Evolutionary conservation across 192 early-diverging fungal genomes (phyloP).

Genomic region (Thamnidium elegans): DNA sequence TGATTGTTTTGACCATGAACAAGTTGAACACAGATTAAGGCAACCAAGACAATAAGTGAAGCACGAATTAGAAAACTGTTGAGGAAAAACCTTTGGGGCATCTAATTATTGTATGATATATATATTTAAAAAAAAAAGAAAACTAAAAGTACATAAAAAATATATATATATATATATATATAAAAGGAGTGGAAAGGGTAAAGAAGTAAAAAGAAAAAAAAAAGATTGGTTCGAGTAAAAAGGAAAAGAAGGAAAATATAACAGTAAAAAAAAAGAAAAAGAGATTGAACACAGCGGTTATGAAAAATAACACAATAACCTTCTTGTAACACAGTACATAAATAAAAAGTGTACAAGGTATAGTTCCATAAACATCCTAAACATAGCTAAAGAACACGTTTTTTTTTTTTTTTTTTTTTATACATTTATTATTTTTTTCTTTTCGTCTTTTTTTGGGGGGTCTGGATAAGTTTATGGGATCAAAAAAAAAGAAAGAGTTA

Average conservation of each 20-base stretch:
- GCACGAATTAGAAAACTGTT: not conserved
- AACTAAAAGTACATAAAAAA: not conserved
- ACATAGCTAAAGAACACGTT: constrained; percentile 4
- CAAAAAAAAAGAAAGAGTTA: not conserved
- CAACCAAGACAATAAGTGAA: not conserved
- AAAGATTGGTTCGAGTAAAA: not conserved
- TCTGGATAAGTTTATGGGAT: too few species aligned
- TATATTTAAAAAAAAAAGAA: not conserved
- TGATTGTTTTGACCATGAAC: not conserved
- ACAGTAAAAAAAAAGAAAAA: not conserved
- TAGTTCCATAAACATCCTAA: not conserved
- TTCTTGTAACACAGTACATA: not conserved
- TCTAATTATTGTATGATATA: not conserved
- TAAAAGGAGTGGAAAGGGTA: not conserved
- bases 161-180: too few species aligned
- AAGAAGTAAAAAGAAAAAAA: not conserved
- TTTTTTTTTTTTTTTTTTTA: not conserved
- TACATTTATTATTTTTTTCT: too few species aligned
- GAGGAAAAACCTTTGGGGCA: not conserved
- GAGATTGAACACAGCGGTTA: not conserved
- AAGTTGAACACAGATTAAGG: not conserved
- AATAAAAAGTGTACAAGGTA: constrained; percentile 1
- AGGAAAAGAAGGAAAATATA: not conserved
- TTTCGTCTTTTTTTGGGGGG: too few species aligned
- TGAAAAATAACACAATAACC: not conserved